Evolutionary conservation across 805 yeast species (phyloP).

Genomic region (Lipomyces spencermartinsiae): DNA sequence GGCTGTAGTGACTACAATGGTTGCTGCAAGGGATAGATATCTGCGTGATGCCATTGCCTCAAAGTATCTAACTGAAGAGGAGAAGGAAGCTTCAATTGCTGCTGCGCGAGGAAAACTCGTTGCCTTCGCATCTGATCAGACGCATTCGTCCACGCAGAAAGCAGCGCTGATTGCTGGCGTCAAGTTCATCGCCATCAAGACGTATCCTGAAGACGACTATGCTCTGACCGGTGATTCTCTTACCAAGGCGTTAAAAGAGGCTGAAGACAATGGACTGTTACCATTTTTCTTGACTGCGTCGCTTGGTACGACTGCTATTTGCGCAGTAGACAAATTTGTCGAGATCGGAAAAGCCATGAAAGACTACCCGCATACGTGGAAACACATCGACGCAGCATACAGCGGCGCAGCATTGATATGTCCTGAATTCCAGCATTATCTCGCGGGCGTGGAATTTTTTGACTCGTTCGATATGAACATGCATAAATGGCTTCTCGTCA

Average conservation of each 20-base stretch:
- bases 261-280: constrained; percentile 32
- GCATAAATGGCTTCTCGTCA: constrained; percentile 42
- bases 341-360: constrained; percentile 32
- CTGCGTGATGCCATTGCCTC: constrained; percentile 36
- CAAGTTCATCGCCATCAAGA: constrained; percentile 30
- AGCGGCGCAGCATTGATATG: constrained; percentile 40
- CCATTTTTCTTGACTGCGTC: constrained; percentile 40
- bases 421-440: constrained; percentile 33
- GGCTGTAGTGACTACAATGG: constrained; percentile 38
- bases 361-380: constrained; percentile 33
- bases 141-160: constrained; percentile 41
- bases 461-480: constrained; percentile 42
- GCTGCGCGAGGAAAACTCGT: constrained; percentile 39
- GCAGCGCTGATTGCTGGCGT: constrained; percentile 42
- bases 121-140: constrained; percentile 39
- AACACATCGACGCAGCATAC: constrained; percentile 41
- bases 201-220: constrained; percentile 35
- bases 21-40: constrained; percentile 41
- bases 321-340: constrained; percentile 38
- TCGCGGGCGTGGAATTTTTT: constrained; percentile 34
- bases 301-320: constrained; percentile 40
- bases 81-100: constrained; percentile 33
- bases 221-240: constrained; percentile 33
- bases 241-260: constrained; percentile 26
- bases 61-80: constrained; percentile 28